Percentiles rank a stretch among this genome's conserved stretches.
These are phyloP conservation scores for Uronychia binucleata DNA, from an alignment of 73 alveolate genomes.

Conservation along the genomic window DNA sequence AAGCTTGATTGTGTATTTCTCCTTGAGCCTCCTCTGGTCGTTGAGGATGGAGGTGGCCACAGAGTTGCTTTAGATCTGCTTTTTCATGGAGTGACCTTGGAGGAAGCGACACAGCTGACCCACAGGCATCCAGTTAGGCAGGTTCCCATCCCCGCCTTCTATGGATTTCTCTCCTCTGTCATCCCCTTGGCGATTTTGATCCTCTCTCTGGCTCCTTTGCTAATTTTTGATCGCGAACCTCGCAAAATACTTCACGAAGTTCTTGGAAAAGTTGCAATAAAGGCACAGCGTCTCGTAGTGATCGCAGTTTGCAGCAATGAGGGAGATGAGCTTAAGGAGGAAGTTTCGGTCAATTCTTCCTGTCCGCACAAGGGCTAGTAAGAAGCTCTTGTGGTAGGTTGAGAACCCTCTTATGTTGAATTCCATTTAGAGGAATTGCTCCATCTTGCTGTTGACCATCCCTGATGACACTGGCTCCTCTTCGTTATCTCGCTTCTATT, in stretches of 20 bases:
- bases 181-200: not conserved
- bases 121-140: not conserved
- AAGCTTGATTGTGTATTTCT: slow-evolving; percentile 16
- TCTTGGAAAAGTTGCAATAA: slow-evolving; percentile 44
- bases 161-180: not conserved
- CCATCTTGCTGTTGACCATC: not conserved
- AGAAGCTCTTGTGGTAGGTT: slow-evolving; percentile 23
- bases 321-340: slow-evolving; percentile 29
- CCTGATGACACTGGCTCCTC: too few relatives aligned
- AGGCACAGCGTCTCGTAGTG: slow-evolving; percentile 31
- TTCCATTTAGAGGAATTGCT: not conserved
- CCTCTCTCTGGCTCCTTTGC: not conserved
- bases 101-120: not conserved
- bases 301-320: slow-evolving; percentile 4
- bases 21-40: slow-evolving; percentile 14
- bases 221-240: not conserved
- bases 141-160: too few relatives aligned
- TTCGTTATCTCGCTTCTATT: too few relatives aligned
- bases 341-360: slow-evolving; percentile 24
- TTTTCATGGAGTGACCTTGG: not conserved
- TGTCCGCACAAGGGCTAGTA: slow-evolving; percentile 31
- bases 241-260: slow-evolving; percentile 25
- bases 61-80: not conserved
- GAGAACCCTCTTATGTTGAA: not conserved
- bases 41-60: not conserved